A percentile compares a stretch with the other conserved stretches of the same genome.
These are phyloP conservation scores for Adiantum capillusveneris DNA, from an alignment of 75 land plant genomes.

Conservation along the genomic window DNA sequence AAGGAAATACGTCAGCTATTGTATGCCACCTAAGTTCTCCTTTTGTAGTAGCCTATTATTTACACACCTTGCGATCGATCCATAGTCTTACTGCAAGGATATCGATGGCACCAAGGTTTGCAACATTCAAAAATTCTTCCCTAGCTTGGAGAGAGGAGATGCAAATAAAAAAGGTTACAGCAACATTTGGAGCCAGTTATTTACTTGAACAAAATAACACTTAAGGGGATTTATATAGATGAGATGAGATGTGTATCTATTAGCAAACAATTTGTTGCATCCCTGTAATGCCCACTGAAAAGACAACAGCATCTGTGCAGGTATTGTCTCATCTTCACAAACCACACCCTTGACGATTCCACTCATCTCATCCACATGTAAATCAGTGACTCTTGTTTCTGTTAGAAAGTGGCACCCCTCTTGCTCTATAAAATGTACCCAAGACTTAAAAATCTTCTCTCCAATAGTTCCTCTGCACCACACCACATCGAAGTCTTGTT, in stretches of 20 bases:
- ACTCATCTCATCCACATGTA: constrained; percentile 47
- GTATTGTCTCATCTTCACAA: constrained; percentile 53
- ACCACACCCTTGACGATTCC: constrained; percentile 51
- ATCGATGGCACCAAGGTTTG: constrained; percentile 54
- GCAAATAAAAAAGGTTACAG: too few relatives aligned
- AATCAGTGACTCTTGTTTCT: constrained; percentile 48
- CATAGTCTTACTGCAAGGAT: constrained; percentile 60
- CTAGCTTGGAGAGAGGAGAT: constrained; percentile 51
- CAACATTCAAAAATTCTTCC: constrained; percentile 65
- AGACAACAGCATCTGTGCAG: constrained; percentile 77
- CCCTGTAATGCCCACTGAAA: constrained; percentile 64
- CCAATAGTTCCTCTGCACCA: constrained; percentile 77
- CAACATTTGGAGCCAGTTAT: too few relatives aligned
- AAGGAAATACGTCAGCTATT: too few relatives aligned
- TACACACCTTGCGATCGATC: constrained; percentile 85
- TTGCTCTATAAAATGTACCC: constrained; percentile 43
- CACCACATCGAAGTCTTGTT: constrained; percentile 73
- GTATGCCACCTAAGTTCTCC: too few relatives aligned
- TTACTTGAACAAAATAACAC: too few relatives aligned
- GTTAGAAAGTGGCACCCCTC: constrained; percentile 47
- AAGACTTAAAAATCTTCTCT: constrained; percentile 73
- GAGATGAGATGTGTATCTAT: constrained; percentile 39
- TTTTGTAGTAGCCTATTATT: too few relatives aligned
- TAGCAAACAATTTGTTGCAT: constrained; percentile 51
- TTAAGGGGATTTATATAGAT: too few relatives aligned